A percentile compares a stretch with the other conserved stretches of the same genome.
These are phyloP conservation scores for Basidiobolus meristosporus DNA, from an alignment of 371 early-diverging fungal genomes.

Conservation along the genomic window DNA sequence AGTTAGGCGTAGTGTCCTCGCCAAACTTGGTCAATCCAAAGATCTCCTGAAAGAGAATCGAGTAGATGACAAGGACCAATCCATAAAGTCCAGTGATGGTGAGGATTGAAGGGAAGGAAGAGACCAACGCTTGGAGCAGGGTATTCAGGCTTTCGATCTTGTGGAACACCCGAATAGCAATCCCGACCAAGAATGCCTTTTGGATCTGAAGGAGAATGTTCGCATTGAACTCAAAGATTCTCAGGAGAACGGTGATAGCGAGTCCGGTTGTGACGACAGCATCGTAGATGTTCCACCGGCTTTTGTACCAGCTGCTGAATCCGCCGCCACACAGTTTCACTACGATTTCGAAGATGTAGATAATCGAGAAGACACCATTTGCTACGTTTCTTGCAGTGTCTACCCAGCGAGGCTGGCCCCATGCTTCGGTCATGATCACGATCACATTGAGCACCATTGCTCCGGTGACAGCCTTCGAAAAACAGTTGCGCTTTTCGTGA, in stretches of 20 bases:
- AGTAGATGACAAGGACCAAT: constrained; percentile 36
- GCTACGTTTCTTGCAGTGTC: no score
- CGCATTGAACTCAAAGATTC: constrained; percentile 10
- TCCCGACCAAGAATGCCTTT: constrained; percentile 36
- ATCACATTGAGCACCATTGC: constrained; percentile 26
- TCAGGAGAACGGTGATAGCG: constrained; percentile 18
- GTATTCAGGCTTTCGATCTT: constrained; percentile 38
- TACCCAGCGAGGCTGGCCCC: constrained; percentile 2
- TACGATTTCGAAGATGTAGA: constrained; percentile 24
- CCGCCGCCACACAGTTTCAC: constrained; percentile 30
- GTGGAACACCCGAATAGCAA: constrained; percentile 40
- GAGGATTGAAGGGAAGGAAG: constrained; percentile 31
- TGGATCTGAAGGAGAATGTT: constrained; percentile 28
- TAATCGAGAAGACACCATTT: background rate
- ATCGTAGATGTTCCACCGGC: constrained; percentile 42
- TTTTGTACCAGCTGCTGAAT: constrained; percentile 26
- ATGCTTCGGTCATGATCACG: constrained; percentile 27
- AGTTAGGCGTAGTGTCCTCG: constrained; percentile 20
- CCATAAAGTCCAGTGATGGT: constrained; percentile 48
- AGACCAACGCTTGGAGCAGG: constrained; percentile 37
- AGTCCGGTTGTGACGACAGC: constrained; percentile 22
- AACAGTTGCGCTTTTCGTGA: constrained; percentile 17
- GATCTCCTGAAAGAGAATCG: constrained; percentile 50
- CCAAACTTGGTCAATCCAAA: constrained; percentile 49
- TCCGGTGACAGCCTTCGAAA: constrained; percentile 18